Conservation (phyloP, 192 early-diverging fungal species). For the Rhizophagus prolifer region DNA sequence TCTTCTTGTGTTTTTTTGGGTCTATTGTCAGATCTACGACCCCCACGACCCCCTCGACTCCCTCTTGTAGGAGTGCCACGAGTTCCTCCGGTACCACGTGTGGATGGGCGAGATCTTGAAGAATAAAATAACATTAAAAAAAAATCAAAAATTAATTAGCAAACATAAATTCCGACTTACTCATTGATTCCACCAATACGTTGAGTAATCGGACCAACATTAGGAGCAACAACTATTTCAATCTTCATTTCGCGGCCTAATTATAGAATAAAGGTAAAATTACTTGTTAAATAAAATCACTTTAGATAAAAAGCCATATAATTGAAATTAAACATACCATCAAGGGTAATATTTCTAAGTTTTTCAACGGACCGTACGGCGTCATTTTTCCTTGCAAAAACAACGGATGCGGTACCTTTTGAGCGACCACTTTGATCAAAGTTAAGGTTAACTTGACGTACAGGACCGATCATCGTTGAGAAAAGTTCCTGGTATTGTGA, state of each 20-base stretch:
- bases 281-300: background rate
- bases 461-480: conserved; percentile 45
- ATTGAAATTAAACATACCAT: conserved; percentile 25
- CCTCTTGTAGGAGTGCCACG: conserved; percentile 39
- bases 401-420: conserved; percentile 47
- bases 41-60: conserved; percentile 38
- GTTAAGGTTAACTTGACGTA: conserved; percentile 49
- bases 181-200: conserved; percentile 33
- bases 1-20: conserved; percentile 46
- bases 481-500: conserved; percentile 35
- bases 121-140: background rate
- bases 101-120: conserved; percentile 29
- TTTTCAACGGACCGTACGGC: conserved; percentile 48
- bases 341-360: conserved; percentile 50
- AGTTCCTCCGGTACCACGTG: conserved; percentile 31
- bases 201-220: conserved; percentile 37
- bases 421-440: conserved; percentile 55
- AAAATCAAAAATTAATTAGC: background rate
- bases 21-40: conserved; percentile 33
- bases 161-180: conserved; percentile 24
- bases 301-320: background rate
- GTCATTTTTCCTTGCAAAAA: conserved; percentile 46
- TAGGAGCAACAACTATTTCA: conserved; percentile 47
- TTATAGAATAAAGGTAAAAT: conserved; percentile 5
- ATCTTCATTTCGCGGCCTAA: conserved; percentile 47